Percentiles rank a stretch among this genome's conserved stretches.
Evolutionary conservation across 352 stramenopile genomes (phyloP).

Genomic region (Globisporangium yorkense): DNA sequence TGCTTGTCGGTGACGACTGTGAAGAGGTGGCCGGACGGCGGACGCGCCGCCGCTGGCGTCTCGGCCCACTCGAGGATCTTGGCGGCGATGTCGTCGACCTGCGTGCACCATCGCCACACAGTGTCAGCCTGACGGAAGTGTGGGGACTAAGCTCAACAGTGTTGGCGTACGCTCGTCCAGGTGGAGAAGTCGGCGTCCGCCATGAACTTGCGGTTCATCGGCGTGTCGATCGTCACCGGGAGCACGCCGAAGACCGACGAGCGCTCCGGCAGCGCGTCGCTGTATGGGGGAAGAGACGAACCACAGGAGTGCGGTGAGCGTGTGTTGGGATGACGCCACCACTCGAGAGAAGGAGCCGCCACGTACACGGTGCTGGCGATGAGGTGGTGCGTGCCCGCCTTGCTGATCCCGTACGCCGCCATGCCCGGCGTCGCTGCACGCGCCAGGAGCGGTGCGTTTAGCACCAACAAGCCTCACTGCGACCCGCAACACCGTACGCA

Average conservation of each 20-base stretch:
- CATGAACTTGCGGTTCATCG: conserved; percentile 88
- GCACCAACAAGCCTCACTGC: background rate
- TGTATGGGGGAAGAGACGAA: conserved; percentile 12
- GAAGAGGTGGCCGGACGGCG: conserved; percentile 62
- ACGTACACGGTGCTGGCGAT: conserved; percentile 77
- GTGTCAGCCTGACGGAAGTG: no score
- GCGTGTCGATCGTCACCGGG: conserved; percentile 81
- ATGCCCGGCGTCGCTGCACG: conserved; percentile 62
- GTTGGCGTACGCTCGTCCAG: conserved; percentile 58
- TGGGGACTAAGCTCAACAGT: background rate
- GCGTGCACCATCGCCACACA: background rate
- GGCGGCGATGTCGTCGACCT: conserved; percentile 64
- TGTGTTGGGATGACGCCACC: background rate
- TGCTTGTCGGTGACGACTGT: conserved; percentile 55
- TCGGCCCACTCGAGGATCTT: conserved; percentile 76
- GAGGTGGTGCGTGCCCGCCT: conserved; percentile 87
- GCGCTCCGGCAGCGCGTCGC: conserved; percentile 43
- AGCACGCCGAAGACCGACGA: conserved; percentile 63
- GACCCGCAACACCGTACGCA: conserved; percentile 1
- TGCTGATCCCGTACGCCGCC: conserved; percentile 86
- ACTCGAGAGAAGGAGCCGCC: no score
- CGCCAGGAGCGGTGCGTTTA: background rate
- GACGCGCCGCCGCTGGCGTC: conserved; percentile 27
- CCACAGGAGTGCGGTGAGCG: background rate
- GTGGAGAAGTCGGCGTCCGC: conserved; percentile 75